phyloP scores from a whole-genome alignment of 2,329 filamentous ascomycete genomes.

The Esteya vermicola region DNA sequence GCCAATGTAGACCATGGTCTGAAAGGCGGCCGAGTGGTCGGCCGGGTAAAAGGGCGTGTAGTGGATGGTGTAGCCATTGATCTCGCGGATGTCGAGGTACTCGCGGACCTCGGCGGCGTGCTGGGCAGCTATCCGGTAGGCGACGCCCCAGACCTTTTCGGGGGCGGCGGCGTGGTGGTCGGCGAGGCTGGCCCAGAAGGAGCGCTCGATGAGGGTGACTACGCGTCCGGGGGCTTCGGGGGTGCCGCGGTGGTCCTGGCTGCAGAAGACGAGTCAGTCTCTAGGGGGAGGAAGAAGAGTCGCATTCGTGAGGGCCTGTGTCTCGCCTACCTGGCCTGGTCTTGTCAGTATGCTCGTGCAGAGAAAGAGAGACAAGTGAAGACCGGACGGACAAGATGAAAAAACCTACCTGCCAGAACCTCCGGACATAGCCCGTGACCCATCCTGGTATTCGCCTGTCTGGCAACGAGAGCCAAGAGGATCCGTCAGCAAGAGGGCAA shows the following conservation, averaged over 20 bases:
- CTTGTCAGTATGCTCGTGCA: no score
- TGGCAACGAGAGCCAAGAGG: conserved; percentile 20
- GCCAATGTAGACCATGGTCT: conserved; percentile 78
- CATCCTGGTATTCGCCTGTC: conserved; percentile 78
- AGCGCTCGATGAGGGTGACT: conserved; percentile 76
- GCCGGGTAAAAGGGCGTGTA: conserved; percentile 70
- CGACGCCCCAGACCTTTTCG: conserved; percentile 75
- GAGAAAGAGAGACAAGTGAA: background rate
- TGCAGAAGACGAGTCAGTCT: conserved; percentile 22
- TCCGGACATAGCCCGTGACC: conserved; percentile 82
- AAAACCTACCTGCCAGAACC: conserved; percentile 85
- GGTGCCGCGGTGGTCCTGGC: conserved; percentile 89
- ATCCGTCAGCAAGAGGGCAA: background rate
- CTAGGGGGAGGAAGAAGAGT: background rate
- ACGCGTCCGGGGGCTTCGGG: conserved; percentile 78
- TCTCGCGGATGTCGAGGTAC: conserved; percentile 92
- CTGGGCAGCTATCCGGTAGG: conserved; percentile 65
- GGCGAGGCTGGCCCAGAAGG: conserved; percentile 68
- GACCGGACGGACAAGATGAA: no score
- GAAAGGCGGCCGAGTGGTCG: conserved; percentile 25
- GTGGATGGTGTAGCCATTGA: conserved; percentile 93
- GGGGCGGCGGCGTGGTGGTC: conserved; percentile 48
- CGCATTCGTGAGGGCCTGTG: background rate
- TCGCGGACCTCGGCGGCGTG: conserved; percentile 66
- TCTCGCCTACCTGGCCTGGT: conserved; percentile 5